These are phyloP conservation scores for Sarocladiaceae sp. DNA, from an alignment of 2,329 filamentous ascomycete species.

Conservation along the genomic window DNA sequence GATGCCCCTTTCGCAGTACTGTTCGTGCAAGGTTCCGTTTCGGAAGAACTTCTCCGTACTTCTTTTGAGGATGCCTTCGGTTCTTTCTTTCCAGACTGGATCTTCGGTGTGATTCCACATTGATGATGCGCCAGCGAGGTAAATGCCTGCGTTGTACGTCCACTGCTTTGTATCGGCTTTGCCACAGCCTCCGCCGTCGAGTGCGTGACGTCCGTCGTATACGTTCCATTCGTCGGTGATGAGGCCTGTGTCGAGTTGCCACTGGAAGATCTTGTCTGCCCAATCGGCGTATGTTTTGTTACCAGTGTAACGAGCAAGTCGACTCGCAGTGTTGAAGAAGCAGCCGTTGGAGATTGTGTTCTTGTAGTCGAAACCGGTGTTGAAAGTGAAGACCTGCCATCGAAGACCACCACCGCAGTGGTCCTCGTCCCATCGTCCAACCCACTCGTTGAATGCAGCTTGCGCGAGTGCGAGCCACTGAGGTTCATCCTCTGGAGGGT, in stretches of 20 bases:
- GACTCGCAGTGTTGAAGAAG: conserved; percentile 66
- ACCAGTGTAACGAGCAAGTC: conserved; percentile 72
- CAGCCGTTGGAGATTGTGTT: conserved; percentile 66
- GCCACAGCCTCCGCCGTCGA: conserved; percentile 30
- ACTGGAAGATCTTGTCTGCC: conserved; percentile 68
- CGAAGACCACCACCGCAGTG: conserved; percentile 69
- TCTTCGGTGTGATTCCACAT: conserved; percentile 57
- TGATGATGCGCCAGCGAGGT: conserved; percentile 56
- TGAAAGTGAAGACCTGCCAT: conserved; percentile 82
- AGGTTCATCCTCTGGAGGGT: conserved; percentile 57
- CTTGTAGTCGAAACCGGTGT: conserved; percentile 66
- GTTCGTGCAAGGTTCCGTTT: conserved; percentile 54
- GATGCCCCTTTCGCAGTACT: conserved; percentile 56
- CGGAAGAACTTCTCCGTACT: conserved; percentile 51
- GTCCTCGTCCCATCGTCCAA: conserved; percentile 61
- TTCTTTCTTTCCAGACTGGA: conserved; percentile 51
- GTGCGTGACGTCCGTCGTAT: conserved; percentile 43
- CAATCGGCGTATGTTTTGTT: conserved; percentile 75
- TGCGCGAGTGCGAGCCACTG: conserved; percentile 73
- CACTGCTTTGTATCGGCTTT: conserved; percentile 57
- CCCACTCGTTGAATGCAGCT: conserved; percentile 77
- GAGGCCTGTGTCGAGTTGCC: conserved; percentile 52
- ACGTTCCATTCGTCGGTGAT: conserved; percentile 52
- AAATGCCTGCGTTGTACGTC: conserved; percentile 67
- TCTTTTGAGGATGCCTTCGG: conserved; percentile 53